A percentile compares a stretch with the other conserved stretches of the same genome.
Evolutionary conservation across 139 green algal genomes (phyloP).

Genomic region (Coccomyxa sp.): DNA sequence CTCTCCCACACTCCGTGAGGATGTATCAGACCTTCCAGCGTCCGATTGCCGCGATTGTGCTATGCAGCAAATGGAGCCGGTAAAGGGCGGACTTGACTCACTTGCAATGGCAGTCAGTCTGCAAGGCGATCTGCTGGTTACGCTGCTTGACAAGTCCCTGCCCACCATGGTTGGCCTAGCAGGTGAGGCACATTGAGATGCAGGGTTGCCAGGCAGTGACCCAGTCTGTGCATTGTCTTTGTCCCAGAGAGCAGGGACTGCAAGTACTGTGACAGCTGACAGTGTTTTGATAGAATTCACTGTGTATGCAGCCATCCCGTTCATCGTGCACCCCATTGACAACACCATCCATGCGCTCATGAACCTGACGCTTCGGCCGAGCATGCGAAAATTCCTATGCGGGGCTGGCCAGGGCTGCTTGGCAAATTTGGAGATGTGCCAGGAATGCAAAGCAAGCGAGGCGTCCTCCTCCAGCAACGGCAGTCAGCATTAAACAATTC

Average conservation of each 20-base stretch:
- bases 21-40: too few species aligned
- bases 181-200: conserved; percentile 16
- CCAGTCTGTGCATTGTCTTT: too few species aligned
- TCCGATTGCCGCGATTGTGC: not conserved
- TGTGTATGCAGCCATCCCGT: conserved; percentile 54
- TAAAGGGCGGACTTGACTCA: conserved; percentile 4
- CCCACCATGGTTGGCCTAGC: conserved; percentile 51
- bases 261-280: too few species aligned
- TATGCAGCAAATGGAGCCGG: conserved; percentile 1
- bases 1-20: too few species aligned
- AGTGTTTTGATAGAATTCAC: too few species aligned
- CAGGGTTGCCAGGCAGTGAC: too few species aligned
- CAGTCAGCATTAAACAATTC: not conserved
- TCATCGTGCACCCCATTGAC: conserved; percentile 78
- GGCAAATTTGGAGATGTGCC: conserved; percentile 38
- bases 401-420: conserved; percentile 21
- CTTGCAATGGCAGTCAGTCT: conserved; percentile 4
- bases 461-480: not conserved
- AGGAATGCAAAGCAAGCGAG: conserved; percentile 14
- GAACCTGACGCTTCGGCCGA: conserved; percentile 54
- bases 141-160: conserved; percentile 47
- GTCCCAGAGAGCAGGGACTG: too few species aligned
- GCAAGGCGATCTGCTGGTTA: conserved; percentile 10
- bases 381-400: conserved; percentile 51
- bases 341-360: conserved; percentile 56